Evolutionary conservation across 2,329 filamentous ascomycete species (phyloP).

Genomic region (Cytospora schulzeri): DNA sequence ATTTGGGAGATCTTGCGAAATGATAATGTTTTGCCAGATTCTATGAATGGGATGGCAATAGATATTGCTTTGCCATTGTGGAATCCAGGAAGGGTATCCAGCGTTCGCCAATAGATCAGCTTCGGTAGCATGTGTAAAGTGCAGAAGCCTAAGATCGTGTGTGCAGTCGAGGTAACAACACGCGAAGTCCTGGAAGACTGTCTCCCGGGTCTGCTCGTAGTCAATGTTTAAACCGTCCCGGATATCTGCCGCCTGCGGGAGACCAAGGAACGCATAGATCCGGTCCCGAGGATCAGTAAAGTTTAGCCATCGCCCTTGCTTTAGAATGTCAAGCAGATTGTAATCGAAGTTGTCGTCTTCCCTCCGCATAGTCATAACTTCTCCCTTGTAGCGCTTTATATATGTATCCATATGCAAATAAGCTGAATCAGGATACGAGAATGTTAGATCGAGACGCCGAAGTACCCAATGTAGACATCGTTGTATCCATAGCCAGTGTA

Average conservation of each 20-base stretch:
- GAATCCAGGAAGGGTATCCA: background rate
- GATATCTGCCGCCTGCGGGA: background rate
- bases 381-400: background rate
- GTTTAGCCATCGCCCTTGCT: background rate
- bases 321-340: background rate
- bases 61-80: background rate
- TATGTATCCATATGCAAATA: background rate
- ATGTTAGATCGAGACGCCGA: no score
- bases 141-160: background rate
- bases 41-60: background rate
- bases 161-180: background rate
- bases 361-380: background rate
- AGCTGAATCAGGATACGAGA: no score
- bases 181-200: background rate
- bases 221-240: background rate
- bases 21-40: background rate
- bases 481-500: background rate
- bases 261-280: background rate
- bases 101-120: background rate
- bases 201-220: background rate
- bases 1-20: background rate
- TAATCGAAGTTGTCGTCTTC: background rate
- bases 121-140: background rate
- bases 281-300: background rate
- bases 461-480: background rate